Base-by-base conservation (phyloP, 768 basidiomycete species). In the Tylopilus balloui region DNA sequence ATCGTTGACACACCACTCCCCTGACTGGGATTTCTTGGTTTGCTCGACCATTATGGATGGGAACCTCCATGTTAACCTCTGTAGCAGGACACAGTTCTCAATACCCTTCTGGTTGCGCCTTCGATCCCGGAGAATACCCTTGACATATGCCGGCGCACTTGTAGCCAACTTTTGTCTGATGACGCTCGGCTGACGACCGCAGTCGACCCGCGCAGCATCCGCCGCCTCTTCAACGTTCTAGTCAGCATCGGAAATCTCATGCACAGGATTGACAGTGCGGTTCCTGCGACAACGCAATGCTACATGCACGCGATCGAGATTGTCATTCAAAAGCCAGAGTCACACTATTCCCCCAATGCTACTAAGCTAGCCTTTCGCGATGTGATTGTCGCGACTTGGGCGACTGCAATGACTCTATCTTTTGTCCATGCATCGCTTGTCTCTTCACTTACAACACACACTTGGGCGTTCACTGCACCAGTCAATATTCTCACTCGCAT, bases 151-250 rank as follows among this genome's bases (percentile, higher is more conserved):
- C 60, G 45, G 35, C 58, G 63, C 42, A 69, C 67, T n/a, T 65
- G 67, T 44, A 65, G 60, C 32, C 67, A 67, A 27, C 61, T 67
- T 35, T 47, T 67, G 42, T 62, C 63, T 12, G 57, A 56, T 24
- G 58, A 67, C 24, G 52, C 52, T 24, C 57, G 55, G 56, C 41
- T 63, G 27, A 56, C 56, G 28, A 37, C 63, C 27, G 28, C 54
- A 14, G 54, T 58, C 25, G 55, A 70, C 8, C 57, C 61, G 21
- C 58, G 47, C 45, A 73, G 71, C 44, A 54, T 69, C 4, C 74
- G 72, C 46, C 71, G 75, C 6, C 58, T 78, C 7, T 76, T 77
- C 56, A 73, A 73, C 56, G 67, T 77, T 34, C 61, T 76, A 37
- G 71, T 73, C 49, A 73, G 70, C 17, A 66, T 66, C 36, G 73